A percentile compares a stretch with the other conserved stretches of the same genome.
phyloP scores from a whole-genome alignment of 495 filamentous ascomycete species.

The Annulohypoxylon moriforme region DNA sequence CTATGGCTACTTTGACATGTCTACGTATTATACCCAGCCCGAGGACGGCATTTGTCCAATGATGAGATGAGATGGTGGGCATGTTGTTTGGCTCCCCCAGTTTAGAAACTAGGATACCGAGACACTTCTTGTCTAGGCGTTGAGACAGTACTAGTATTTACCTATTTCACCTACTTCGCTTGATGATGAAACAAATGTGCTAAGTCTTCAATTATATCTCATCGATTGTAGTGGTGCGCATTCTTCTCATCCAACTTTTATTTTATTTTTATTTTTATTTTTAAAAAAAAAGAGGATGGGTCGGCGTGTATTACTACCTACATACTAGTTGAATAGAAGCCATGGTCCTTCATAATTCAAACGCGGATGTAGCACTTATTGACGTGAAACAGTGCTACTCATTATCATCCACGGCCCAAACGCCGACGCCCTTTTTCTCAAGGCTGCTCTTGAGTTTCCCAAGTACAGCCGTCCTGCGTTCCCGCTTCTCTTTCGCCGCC shows the following conservation, averaged over 20 bases:
- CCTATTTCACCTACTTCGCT: background rate
- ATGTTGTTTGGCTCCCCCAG: constrained; percentile 7
- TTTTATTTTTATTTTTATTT: background rate
- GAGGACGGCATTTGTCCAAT: constrained; percentile 21
- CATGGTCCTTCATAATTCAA: background rate
- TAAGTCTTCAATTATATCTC: background rate
- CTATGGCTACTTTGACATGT: constrained; percentile 3
- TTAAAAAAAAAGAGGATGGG: constrained; percentile 8
- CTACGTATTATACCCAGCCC: constrained; percentile 36
- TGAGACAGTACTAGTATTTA: constrained; percentile 10
- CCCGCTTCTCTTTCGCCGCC: constrained; percentile 62
- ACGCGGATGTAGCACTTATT: background rate
- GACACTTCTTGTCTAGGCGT: constrained; percentile 11
- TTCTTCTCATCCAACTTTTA: background rate
- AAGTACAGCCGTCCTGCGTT: constrained; percentile 66
- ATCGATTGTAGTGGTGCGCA: constrained; percentile 1
- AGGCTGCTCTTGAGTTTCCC: constrained; percentile 54
- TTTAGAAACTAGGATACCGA: constrained; percentile 19
- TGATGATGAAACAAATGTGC: background rate
- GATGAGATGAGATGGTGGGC: constrained; percentile 11
- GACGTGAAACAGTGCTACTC: constrained; percentile 28
- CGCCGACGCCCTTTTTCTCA: constrained; percentile 52
- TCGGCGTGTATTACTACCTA: constrained; percentile 8
- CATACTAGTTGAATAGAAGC: constrained; percentile 7
- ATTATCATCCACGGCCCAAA: constrained; percentile 50